A percentile compares a stretch with the other conserved stretches of the same genome.
Conservation (phyloP, 2,329 filamentous ascomycete genomes). For the Ophiosphaerella narmari region DNA sequence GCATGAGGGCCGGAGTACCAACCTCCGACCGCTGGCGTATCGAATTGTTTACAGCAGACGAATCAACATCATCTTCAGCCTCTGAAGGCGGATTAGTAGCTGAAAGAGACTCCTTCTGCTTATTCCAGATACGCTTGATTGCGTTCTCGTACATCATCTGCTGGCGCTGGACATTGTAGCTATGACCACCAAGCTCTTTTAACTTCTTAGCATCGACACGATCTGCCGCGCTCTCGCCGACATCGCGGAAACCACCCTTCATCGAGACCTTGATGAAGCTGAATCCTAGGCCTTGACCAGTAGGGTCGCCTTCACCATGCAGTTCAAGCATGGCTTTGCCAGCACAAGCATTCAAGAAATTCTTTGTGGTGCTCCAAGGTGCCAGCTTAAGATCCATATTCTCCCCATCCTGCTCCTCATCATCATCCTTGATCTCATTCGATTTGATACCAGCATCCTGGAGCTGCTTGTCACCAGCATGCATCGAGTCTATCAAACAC, state of each 20-base stretch:
- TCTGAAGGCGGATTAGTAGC: conserved; percentile 77
- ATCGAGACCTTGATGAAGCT: conserved; percentile 98
- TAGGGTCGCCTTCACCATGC: conserved; percentile 93
- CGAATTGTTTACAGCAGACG: conserved; percentile 46
- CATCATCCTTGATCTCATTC: conserved; percentile 66
- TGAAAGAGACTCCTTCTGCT: conserved; percentile 78
- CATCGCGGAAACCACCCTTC: conserved; percentile 94
- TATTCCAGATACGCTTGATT: conserved; percentile 90
- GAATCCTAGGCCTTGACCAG: conserved; percentile 89
- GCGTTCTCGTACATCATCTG: conserved; percentile 90
- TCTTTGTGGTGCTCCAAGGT: conserved; percentile 95
- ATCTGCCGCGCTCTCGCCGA: conserved; percentile 85
- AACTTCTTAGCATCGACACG: conserved; percentile 78
- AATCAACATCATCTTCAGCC: conserved; percentile 66
- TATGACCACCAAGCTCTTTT: conserved; percentile 79
- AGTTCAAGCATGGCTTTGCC: conserved; percentile 97
- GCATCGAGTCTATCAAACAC: conserved; percentile 93
- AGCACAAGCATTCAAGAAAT: conserved; percentile 90
- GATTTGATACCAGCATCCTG: conserved; percentile 86
- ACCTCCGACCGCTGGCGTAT: conserved; percentile 63
- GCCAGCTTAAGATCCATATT: conserved; percentile 87
- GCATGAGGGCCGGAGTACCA: conserved; percentile 60
- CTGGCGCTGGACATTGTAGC: conserved; percentile 95
- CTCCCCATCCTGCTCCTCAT: conserved; percentile 68
- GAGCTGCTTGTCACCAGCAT: conserved; percentile 88